Evolutionary conservation across 177 flowering plant species (phyloP), one percentile per base, ranked within the genome.

Genomic region (Vitis hybrid): DNA sequence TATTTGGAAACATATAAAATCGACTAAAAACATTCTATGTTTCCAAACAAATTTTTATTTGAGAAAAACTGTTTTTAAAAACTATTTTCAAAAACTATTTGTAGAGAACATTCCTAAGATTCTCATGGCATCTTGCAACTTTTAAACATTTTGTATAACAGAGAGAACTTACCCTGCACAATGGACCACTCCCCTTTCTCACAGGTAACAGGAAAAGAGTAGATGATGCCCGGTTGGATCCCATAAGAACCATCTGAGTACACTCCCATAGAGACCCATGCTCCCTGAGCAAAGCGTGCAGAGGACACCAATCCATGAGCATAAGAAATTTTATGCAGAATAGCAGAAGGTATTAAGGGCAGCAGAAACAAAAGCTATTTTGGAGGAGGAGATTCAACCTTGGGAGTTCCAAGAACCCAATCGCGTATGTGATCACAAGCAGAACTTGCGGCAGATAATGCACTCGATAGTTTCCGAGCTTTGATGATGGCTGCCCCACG

Each of bases 221-320:
- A 93, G 63, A 93, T 76, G 58, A 95, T 82, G 21, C 94, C 97
- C 15, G 87, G 69, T 56, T 76, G 91, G 27, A 93, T 81, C 7
- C 87, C 88, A 67, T 95, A 95, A 53, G 98, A 95, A 0, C 99
- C 99, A 84, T 93, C 97, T 63, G 97, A 90, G 72, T 74, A 89
- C 15, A 93, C 96, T 65, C 99, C 99, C 99, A 95, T 93, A 9
- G 98, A 95, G 18, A 90, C 93, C 96, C 96, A 93, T 27, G 87
- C 85, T 18, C 92, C 98, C 96, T 93, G 81, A 9, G 62, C 27
- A 6, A 56, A 62, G 69, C 3, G 65, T 18, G 27, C 53, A 63
- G 7, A 66, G 62, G 21, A 54, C 53, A 21, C n/a, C 58, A 55
- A 51, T 21, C 46, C 46, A 35, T 35, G 46, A 35, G 46, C 46